A percentile compares a stretch with the other conserved stretches of the same genome.
Evolutionary conservation across 2,329 filamentous ascomycete genomes (phyloP).

Genomic region (Nigrospora osmanthi): DNA sequence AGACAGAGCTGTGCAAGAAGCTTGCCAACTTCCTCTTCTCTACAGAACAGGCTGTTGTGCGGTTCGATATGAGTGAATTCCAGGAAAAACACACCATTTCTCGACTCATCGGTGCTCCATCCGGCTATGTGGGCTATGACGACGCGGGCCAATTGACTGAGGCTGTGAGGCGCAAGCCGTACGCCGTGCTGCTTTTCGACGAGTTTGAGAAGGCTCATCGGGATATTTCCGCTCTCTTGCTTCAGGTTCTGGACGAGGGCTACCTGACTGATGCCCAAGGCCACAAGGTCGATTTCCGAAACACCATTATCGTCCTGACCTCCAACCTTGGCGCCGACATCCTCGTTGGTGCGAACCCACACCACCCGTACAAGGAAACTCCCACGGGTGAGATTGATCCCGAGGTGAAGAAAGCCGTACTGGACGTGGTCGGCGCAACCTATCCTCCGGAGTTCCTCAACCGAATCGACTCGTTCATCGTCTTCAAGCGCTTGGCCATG

Average conservation of each 20-base stretch:
- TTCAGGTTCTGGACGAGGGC: conserved; percentile 93
- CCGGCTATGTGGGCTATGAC: conserved; percentile 94
- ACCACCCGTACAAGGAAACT: conserved; percentile 56
- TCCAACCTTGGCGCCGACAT: conserved; percentile 93
- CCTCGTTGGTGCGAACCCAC: conserved; percentile 66
- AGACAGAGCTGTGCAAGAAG: conserved; percentile 96
- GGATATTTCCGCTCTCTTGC: conserved; percentile 83
- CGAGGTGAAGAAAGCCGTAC: conserved; percentile 69
- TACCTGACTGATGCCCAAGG: conserved; percentile 94
- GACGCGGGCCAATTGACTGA: conserved; percentile 95
- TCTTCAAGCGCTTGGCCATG: conserved; percentile 81
- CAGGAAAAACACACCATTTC: conserved; percentile 96
- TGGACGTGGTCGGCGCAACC: conserved; percentile 70
- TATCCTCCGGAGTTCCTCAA: conserved; percentile 95
- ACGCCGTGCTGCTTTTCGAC: conserved; percentile 89
- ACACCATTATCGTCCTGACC: conserved; percentile 93
- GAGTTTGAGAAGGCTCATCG: conserved; percentile 97
- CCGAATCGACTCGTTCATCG: conserved; percentile 91
- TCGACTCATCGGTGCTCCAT: conserved; percentile 83
- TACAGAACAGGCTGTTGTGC: conserved; percentile 80
- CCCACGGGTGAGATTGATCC: conserved; percentile 62
- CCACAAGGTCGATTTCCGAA: conserved; percentile 93
- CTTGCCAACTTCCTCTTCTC: conserved; percentile 90
- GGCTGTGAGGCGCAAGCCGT: conserved; percentile 88
- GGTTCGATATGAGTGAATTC: conserved; percentile 98